These are phyloP conservation scores for Gaertneriomyces sp. DNA, from an alignment of 192 early-diverging fungal genomes.

Conservation along the genomic window DNA sequence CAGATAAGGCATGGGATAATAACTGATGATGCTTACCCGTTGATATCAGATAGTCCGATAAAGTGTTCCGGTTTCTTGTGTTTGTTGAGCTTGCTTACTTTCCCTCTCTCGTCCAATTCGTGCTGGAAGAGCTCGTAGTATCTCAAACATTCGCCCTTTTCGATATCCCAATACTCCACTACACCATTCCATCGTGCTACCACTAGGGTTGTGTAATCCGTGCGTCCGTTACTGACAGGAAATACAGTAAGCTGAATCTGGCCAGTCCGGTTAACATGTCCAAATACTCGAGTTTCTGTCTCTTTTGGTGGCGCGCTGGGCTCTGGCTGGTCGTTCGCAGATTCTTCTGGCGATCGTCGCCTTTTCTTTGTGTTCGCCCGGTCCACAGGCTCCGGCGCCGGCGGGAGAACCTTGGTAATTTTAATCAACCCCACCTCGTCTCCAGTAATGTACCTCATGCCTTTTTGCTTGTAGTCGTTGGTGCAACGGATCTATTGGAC, in stretches of 20 bases:
- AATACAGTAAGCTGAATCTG: slow-evolving; percentile 8
- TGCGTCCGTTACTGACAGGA: neutral
- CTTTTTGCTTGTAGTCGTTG: neutral
- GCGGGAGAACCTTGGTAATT: neutral
- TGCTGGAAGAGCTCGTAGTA: slow-evolving; percentile 29
- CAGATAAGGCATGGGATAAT: slow-evolving; percentile 8
- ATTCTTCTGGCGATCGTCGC: neutral
- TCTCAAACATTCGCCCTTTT: slow-evolving; percentile 27
- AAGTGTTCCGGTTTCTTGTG: slow-evolving; percentile 42
- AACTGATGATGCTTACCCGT: slow-evolving; percentile 21
- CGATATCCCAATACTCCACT: slow-evolving; percentile 27
- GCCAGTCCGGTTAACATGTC: slow-evolving; percentile 9
- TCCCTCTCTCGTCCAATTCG: slow-evolving; percentile 15
- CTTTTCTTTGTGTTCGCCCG: slow-evolving; percentile 8
- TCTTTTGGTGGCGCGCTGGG: slow-evolving; percentile 3
- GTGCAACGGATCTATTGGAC: too few species aligned
- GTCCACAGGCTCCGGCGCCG: neutral
- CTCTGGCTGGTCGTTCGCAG: neutral
- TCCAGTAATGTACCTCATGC: slow-evolving; percentile 26
- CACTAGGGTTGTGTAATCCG: slow-evolving; percentile 13
- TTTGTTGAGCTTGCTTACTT: slow-evolving; percentile 33
- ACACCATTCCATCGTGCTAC: slow-evolving; percentile 32
- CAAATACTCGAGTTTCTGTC: neutral
- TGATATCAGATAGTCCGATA: slow-evolving; percentile 36
- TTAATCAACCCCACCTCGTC: slow-evolving; percentile 33